Conservation (phyloP, 306 rosid genomes). For the Citrullus mucosospermus region DNA sequence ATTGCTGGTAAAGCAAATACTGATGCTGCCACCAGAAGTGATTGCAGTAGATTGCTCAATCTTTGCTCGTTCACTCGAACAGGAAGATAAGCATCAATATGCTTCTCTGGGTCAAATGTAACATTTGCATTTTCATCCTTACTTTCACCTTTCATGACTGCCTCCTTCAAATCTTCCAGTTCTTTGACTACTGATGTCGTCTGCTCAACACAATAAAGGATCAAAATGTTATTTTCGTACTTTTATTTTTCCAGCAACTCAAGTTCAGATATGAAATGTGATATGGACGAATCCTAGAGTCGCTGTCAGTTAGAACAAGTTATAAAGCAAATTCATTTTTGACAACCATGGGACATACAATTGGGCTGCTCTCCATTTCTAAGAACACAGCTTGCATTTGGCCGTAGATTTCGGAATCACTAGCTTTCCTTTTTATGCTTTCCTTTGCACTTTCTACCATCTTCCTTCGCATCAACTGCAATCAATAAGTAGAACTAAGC, state of each 20-base stretch:
- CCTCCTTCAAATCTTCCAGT: constrained; percentile 57
- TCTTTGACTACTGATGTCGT: constrained; percentile 40
- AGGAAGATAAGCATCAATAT: constrained; percentile 62
- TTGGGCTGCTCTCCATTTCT: constrained; percentile 51
- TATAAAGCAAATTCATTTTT: neutral
- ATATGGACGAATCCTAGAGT: neutral
- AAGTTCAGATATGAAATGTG: neutral
- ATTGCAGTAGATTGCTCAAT: constrained; percentile 74
- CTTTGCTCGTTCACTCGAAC: constrained; percentile 86
- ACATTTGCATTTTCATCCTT: constrained; percentile 17
- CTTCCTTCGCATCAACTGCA: constrained; percentile 50
- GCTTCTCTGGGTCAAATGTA: constrained; percentile 60
- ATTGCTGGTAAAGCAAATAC: constrained; percentile 61
- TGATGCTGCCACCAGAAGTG: constrained; percentile 65
- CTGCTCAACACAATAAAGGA: constrained; percentile 28
- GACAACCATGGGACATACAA: constrained; percentile 20
- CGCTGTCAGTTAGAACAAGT: neutral
- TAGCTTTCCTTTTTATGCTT: constrained; percentile 49
- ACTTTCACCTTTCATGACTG: constrained; percentile 42
- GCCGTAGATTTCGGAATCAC: constrained; percentile 65
- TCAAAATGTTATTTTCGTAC: neutral
- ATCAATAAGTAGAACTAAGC: neutral
- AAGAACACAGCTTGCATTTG: constrained; percentile 72
- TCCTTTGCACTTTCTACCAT: constrained; percentile 81
- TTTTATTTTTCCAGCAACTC: neutral